Evolutionary conservation across 1,284 basidiomycete species (phyloP).

Genomic region (Anthracocystis walkeri): DNA sequence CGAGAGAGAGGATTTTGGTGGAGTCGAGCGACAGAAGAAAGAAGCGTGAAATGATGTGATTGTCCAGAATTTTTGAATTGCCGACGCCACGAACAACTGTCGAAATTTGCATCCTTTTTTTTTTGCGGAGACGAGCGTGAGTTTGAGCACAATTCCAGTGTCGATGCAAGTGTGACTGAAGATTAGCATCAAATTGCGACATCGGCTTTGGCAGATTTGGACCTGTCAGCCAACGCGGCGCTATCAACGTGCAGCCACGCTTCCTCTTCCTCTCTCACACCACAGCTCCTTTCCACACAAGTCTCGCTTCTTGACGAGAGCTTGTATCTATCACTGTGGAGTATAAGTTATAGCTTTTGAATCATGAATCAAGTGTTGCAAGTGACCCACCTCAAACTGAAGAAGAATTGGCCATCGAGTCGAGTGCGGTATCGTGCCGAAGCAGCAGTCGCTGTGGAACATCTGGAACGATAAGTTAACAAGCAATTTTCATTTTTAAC

Average conservation of each 20-base stretch:
- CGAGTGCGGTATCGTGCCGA: neutral
- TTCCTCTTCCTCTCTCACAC: neutral
- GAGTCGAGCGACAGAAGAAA: neutral
- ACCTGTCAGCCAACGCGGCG: slow-evolving; percentile 34
- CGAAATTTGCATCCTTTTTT: neutral
- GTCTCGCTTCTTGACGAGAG: too few species aligned
- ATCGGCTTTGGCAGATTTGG: slow-evolving; percentile 14
- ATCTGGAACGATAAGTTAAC: slow-evolving; percentile 50
- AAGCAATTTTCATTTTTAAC: slow-evolving; percentile 4
- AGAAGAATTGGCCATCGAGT: too few species aligned
- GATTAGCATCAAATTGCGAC: slow-evolving; percentile 36
- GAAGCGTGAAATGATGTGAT: slow-evolving; percentile 1
- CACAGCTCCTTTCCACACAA: neutral
- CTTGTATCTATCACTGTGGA: too few species aligned
- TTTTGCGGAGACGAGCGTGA: neutral
- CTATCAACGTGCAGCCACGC: neutral
- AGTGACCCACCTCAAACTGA: too few species aligned
- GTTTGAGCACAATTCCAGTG: neutral
- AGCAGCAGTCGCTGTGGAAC: slow-evolving; percentile 26
- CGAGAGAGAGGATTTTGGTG: neutral
- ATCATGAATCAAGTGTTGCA: too few species aligned
- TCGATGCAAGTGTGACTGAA: slow-evolving; percentile 42
- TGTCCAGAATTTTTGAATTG: neutral
- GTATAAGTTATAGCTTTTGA: too few species aligned
- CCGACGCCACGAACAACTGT: slow-evolving; percentile 7